Conservation (phyloP, 345 rosid genomes). For the Eucalyptus viminalis region DNA sequence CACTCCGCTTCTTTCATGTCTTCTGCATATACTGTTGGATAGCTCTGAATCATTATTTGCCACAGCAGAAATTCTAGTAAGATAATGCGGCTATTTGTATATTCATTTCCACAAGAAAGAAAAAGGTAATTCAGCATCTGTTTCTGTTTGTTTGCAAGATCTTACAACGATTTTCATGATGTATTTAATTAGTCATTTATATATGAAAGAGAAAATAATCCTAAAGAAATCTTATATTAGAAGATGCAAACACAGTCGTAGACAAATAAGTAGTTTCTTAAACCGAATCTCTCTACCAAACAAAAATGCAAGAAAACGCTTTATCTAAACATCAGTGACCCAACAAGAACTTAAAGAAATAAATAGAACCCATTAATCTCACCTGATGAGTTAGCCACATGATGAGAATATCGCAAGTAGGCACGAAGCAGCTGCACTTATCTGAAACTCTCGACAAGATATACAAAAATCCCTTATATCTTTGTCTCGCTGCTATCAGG, state of each 20-base stretch:
- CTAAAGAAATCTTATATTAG: background rate
- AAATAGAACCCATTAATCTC: background rate
- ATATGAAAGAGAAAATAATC: background rate
- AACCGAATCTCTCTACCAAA: background rate
- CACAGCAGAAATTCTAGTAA: background rate
- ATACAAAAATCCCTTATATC: slow-evolving; percentile 64
- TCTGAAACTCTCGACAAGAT: slow-evolving; percentile 33
- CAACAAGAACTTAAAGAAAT: background rate
- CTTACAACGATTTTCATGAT: background rate
- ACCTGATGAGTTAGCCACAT: slow-evolving; percentile 88
- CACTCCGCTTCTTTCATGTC: slow-evolving; percentile 52
- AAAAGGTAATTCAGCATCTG: background rate
- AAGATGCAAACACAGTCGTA: background rate
- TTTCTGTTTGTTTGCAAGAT: background rate
- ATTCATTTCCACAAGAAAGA: background rate
- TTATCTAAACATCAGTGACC: background rate
- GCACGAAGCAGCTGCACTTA: slow-evolving; percentile 35
- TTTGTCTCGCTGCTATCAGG: slow-evolving; percentile 58
- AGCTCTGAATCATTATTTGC: slow-evolving; percentile 41
- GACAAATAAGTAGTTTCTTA: background rate
- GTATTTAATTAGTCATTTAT: background rate
- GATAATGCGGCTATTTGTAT: background rate
- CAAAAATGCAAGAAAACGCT: background rate
- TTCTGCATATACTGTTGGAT: slow-evolving; percentile 56
- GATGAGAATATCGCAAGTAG: slow-evolving; percentile 56